phyloP scores from a whole-genome alignment of 306 rosid genomes.

The Dalbergia cochinchinensis region DNA sequence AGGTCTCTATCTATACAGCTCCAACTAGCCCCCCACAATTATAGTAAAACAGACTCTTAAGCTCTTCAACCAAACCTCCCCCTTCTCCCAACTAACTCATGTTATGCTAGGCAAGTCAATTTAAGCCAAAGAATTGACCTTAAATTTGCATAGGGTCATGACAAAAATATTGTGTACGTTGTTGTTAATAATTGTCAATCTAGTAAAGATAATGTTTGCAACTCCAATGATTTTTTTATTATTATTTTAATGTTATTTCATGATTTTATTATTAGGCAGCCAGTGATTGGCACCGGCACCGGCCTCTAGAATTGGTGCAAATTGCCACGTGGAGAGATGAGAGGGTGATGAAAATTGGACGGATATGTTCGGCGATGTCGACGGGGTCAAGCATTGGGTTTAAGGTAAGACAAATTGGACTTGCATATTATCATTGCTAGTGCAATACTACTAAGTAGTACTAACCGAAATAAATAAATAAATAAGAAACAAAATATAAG shows the following conservation, averaged over 20 bases:
- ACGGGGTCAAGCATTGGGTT: conserved; percentile 71
- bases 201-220: conserved; percentile 44
- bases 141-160: conserved; percentile 45
- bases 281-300: conserved; percentile 59
- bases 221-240: background rate
- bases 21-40: conserved; percentile 56
- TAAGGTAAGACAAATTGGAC: conserved; percentile 47
- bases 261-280: conserved; percentile 40
- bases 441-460: background rate
- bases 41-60: conserved; percentile 42
- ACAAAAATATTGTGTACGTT: conserved; percentile 43
- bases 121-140: conserved; percentile 51
- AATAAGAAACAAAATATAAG: background rate
- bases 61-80: background rate
- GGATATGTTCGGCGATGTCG: conserved; percentile 70
- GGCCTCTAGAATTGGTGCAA: conserved; percentile 46
- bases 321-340: conserved; percentile 86
- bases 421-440: conserved; percentile 25
- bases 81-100: conserved; percentile 60
- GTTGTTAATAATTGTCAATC: conserved; percentile 35
- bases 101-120: conserved; percentile 55
- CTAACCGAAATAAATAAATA: too few relatives aligned
- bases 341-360: conserved; percentile 57
- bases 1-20: conserved; percentile 88
- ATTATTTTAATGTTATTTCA: background rate